These are phyloP conservation scores for Ceratocystis albifundus DNA, from an alignment of 2,329 filamentous ascomycete species.

Conservation along the genomic window DNA sequence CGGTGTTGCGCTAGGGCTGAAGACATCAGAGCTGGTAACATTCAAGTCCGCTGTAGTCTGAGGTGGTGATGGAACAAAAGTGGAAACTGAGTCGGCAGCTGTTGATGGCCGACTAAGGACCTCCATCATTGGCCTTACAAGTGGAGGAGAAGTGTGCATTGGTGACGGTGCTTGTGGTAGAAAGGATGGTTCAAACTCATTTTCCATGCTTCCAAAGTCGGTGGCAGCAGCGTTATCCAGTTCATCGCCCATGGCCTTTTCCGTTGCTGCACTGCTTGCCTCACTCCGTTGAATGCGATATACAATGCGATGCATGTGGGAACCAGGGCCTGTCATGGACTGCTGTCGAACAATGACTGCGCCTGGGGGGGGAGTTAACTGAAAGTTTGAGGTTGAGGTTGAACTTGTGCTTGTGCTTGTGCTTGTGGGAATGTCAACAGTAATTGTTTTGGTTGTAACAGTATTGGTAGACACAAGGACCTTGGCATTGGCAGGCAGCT, in stretches of 20 bases:
- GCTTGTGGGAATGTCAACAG: constrained; percentile 47
- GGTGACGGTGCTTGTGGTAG: background rate
- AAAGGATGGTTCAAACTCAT: constrained; percentile 17
- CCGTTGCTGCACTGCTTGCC: constrained; percentile 34
- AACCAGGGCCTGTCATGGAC: constrained; percentile 16
- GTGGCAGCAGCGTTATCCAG: background rate
- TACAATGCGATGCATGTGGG: constrained; percentile 38
- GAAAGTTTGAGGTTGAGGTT: constrained; percentile 31
- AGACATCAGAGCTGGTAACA: background rate
- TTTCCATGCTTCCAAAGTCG: constrained; percentile 17
- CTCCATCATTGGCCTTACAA: constrained; percentile 19
- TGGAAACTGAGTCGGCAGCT: constrained; percentile 13
- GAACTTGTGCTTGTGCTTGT: no score
- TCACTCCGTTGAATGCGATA: constrained; percentile 47
- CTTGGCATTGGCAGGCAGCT: constrained; percentile 45
- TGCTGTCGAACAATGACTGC: constrained; percentile 47
- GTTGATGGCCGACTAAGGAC: constrained; percentile 12
- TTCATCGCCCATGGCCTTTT: constrained; percentile 26
- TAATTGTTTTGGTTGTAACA: constrained; percentile 50
- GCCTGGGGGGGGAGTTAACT: constrained; percentile 45
- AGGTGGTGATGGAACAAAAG: constrained; percentile 11
- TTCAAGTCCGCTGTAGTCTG: background rate
- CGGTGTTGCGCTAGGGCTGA: constrained; percentile 4
- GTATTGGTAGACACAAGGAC: constrained; percentile 50
- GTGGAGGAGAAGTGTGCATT: background rate